These are phyloP conservation scores for Pseudocercospora vitis DNA, from an alignment of 2,329 filamentous ascomycete genomes.

Conservation along the genomic window DNA sequence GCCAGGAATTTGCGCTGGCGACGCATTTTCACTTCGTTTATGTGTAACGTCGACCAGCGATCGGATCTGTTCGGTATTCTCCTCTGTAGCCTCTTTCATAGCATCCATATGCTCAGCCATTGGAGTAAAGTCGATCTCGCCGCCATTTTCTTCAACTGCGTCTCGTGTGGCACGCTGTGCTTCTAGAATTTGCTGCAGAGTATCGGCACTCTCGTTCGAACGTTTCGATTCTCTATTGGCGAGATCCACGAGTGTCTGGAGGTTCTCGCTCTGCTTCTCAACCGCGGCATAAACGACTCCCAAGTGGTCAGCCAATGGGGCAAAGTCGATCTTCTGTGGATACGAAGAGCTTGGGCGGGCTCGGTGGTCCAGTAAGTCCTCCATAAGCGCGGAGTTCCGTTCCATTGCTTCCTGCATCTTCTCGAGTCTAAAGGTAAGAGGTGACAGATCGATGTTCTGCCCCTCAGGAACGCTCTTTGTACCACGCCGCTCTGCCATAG, in stretches of 20 bases:
- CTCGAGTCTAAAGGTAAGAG: conserved; percentile 26
- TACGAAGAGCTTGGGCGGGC: conserved; percentile 9
- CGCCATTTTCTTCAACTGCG: conserved; percentile 17
- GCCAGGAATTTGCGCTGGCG: conserved; percentile 7
- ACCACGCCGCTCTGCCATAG: conserved; percentile 20
- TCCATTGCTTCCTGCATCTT: conserved; percentile 32
- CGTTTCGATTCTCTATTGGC: background rate
- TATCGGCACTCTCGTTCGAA: conserved; percentile 4
- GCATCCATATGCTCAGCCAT: conserved; percentile 28
- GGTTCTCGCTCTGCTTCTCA: conserved; percentile 15
- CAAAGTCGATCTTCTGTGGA: conserved; percentile 13
- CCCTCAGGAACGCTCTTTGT: conserved; percentile 3
- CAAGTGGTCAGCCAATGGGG: conserved; percentile 15
- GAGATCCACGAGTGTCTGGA: conserved; percentile 20
- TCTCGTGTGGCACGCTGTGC: conserved; percentile 25
- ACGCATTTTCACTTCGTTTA: conserved; percentile 8
- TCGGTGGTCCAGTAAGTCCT: conserved; percentile 26
- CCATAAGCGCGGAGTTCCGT: conserved; percentile 30
- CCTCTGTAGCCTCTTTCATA: conserved; percentile 24
- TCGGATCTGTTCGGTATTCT: conserved; percentile 26
- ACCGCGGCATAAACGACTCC: conserved; percentile 16
- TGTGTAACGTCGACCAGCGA: conserved; percentile 14
- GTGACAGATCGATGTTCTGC: conserved; percentile 25
- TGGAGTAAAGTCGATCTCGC: conserved; percentile 25
- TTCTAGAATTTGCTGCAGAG: conserved; percentile 23